Percentiles rank a stretch among this genome's conserved stretches.
Evolutionary conservation across 2,329 filamentous ascomycete species (phyloP).

Genomic region (Rhinocladiella mackenziei): DNA sequence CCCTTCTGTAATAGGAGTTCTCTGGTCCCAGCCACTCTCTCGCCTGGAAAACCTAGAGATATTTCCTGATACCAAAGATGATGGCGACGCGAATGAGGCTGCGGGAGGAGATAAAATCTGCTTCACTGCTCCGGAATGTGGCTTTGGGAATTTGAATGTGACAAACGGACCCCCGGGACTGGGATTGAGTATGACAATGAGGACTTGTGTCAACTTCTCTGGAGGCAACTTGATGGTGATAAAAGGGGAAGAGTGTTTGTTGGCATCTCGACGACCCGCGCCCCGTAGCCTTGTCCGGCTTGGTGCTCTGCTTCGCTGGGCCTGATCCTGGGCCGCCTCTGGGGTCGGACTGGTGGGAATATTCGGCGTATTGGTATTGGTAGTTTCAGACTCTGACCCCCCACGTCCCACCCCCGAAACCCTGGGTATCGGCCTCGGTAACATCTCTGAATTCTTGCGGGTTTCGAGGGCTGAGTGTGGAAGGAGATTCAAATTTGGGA

Average conservation of each 20-base stretch:
- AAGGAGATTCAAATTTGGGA: no score
- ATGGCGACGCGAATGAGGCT: conserved; percentile 3
- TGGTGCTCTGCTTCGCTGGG: conserved; percentile 1
- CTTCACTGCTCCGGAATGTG: not conserved
- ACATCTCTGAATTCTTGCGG: not conserved
- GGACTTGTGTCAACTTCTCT: not conserved
- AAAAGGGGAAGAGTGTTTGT: no score
- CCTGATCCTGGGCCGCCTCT: not conserved
- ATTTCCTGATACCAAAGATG: conserved; percentile 1
- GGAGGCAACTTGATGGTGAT: not conserved
- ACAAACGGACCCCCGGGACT: not conserved
- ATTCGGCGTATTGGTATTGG: conserved; percentile 1
- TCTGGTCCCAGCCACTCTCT: not conserved
- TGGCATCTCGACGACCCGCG: no score
- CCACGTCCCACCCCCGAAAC: not conserved
- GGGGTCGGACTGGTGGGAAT: not conserved
- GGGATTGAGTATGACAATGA: not conserved
- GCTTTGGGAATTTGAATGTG: conserved; percentile 2
- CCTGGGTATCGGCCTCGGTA: not conserved
- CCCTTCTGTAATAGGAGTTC: conserved; percentile 1
- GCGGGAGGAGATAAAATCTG: not conserved
- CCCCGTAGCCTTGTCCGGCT: no score
- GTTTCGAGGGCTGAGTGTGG: no score
- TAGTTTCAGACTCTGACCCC: not conserved
- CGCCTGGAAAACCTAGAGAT: not conserved